These are phyloP conservation scores for Phytophthora megakarya DNA, from an alignment of 352 stramenopile species.

Conservation along the genomic window DNA sequence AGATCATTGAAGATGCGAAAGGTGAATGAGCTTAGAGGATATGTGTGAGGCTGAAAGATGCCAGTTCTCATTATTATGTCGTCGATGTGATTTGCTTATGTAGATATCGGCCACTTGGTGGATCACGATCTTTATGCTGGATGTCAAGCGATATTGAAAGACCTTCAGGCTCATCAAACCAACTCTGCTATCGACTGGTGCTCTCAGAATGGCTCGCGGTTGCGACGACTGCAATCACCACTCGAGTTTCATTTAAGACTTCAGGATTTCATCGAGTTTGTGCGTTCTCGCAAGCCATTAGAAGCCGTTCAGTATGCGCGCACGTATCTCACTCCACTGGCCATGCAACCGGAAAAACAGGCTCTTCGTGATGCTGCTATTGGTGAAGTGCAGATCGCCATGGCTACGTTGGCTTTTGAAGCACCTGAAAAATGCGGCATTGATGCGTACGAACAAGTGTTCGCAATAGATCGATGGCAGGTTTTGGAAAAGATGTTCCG, in stretches of 20 bases:
- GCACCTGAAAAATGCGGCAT: slow-evolving; percentile 64
- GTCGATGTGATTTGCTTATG: too few species aligned
- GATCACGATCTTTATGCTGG: slow-evolving; percentile 67
- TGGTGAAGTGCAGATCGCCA: slow-evolving; percentile 66
- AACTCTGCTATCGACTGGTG: slow-evolving; percentile 69
- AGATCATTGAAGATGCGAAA: slow-evolving; percentile 70
- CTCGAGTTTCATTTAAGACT: slow-evolving; percentile 78
- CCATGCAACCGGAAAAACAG: slow-evolving; percentile 67
- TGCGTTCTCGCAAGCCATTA: slow-evolving; percentile 71
- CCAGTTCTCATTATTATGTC: background rate
- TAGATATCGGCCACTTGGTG: slow-evolving; percentile 66
- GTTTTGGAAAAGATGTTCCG: slow-evolving; percentile 62
- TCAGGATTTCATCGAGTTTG: slow-evolving; percentile 82
- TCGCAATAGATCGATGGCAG: slow-evolving; percentile 64
- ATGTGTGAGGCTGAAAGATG: background rate
- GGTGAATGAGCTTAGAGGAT: slow-evolving; percentile 24
- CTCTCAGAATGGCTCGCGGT: slow-evolving; percentile 65
- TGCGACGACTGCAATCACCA: slow-evolving; percentile 69
- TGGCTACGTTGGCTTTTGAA: slow-evolving; percentile 78
- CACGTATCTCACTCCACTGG: slow-evolving; percentile 61
- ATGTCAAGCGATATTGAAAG: slow-evolving; percentile 58
- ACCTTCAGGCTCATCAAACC: slow-evolving; percentile 56
- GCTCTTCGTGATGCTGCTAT: slow-evolving; percentile 57
- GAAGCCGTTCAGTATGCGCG: slow-evolving; percentile 78
- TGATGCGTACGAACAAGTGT: slow-evolving; percentile 64